A percentile compares a stretch with the other conserved stretches of the same genome.
Evolutionary conservation across 2,329 filamentous ascomycete species (phyloP).

Genomic region (Pezicula rhizophila): DNA sequence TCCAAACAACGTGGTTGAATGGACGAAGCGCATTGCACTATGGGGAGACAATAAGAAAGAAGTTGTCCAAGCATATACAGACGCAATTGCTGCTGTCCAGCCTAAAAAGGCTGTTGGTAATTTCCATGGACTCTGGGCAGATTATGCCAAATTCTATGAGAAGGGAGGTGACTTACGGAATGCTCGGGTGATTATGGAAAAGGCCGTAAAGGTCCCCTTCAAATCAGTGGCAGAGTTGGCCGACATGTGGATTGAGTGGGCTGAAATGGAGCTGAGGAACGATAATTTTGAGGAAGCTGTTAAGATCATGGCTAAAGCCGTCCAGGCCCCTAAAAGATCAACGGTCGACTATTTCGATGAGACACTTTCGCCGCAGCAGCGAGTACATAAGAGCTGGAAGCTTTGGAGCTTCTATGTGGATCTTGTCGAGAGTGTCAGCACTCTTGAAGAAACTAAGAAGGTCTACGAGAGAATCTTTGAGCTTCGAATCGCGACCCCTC

Average conservation of each 20-base stretch:
- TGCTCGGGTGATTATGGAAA: slow-evolving; percentile 91
- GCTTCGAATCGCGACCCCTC: slow-evolving; percentile 92
- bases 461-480: slow-evolving; percentile 98
- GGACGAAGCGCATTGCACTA: slow-evolving; percentile 92
- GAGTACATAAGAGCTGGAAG: slow-evolving; percentile 99
- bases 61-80: slow-evolving; percentile 88
- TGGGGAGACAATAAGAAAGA: slow-evolving; percentile 93
- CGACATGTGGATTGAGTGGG: slow-evolving; percentile 99
- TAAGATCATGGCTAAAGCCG: slow-evolving; percentile 93
- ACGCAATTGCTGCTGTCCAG: slow-evolving; percentile 86
- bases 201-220: slow-evolving; percentile 95
- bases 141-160: slow-evolving; percentile 97
- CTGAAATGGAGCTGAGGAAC: slow-evolving; percentile 92
- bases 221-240: slow-evolving; percentile 95
- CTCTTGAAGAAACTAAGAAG: slow-evolving; percentile 84
- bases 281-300: slow-evolving; percentile 95
- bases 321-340: slow-evolving; percentile 94
- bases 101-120: slow-evolving; percentile 91
- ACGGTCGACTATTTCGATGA: slow-evolving; percentile 99
- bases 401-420: slow-evolving; percentile 99
- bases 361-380: slow-evolving; percentile 84
- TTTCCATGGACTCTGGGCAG: slow-evolving; percentile 92
- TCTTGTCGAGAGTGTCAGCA: slow-evolving; percentile 88
- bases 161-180: slow-evolving; percentile 75
- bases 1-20: slow-evolving; percentile 91